phyloP scores from a whole-genome alignment of 805 yeast genomes.

The Barnettozyma botsteinii region DNA sequence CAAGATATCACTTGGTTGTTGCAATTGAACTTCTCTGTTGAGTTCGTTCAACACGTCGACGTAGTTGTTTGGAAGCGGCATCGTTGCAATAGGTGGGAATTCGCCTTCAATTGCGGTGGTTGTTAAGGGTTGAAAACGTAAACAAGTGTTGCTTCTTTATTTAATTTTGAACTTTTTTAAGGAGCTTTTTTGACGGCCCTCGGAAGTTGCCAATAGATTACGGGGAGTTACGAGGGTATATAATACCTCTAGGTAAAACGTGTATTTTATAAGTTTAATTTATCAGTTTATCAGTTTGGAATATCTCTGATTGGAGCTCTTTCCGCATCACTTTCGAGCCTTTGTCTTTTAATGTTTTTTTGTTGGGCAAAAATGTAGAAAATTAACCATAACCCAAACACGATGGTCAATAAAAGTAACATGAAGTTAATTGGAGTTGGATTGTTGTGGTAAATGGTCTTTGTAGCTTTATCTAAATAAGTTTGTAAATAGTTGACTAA shows the following conservation, averaged over 20 bases:
- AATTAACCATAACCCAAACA: slow-evolving; percentile 29
- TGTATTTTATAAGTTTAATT: background rate
- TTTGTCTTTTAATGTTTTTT: slow-evolving; percentile 39
- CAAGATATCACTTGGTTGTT: slow-evolving; percentile 61
- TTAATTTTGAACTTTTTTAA: background rate
- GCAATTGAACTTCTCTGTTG: slow-evolving; percentile 47
- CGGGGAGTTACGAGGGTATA: too few relatives aligned
- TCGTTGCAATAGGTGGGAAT: slow-evolving; percentile 4
- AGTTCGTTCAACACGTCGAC: slow-evolving; percentile 56
- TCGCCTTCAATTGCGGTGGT: background rate
- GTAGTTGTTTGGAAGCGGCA: slow-evolving; percentile 34
- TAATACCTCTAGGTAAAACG: too few relatives aligned
- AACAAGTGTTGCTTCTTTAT: background rate
- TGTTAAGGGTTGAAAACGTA: background rate
- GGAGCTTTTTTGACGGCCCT: background rate
- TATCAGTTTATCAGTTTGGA: slow-evolving; percentile 30
- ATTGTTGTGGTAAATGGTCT: slow-evolving; percentile 58
- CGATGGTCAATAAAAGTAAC: slow-evolving; percentile 47
- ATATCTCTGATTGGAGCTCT: slow-evolving; percentile 44
- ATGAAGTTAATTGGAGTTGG: slow-evolving; percentile 72
- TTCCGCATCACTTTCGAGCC: slow-evolving; percentile 59
- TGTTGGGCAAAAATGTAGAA: slow-evolving; percentile 31
- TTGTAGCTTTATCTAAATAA: slow-evolving; percentile 64
- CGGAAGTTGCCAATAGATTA: too few relatives aligned
- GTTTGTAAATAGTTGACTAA: slow-evolving; percentile 71